These are phyloP conservation scores for Fomitiporia mediterranea DNA, from an alignment of 1,284 basidiomycete genomes.

Conservation along the genomic window DNA sequence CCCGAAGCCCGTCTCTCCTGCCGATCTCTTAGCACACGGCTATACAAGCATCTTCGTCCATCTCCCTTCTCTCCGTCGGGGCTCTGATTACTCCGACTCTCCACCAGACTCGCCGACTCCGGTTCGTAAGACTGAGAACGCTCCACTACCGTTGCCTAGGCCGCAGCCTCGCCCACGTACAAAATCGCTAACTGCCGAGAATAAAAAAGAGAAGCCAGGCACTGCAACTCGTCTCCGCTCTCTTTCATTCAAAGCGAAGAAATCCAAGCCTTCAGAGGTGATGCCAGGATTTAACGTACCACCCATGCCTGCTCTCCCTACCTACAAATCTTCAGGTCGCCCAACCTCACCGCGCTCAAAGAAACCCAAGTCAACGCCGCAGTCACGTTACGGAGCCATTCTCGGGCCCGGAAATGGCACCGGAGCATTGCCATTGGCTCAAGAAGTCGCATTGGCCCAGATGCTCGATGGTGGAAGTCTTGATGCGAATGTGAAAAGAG, in stretches of 20 bases:
- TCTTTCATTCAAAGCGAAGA: constrained; percentile 14
- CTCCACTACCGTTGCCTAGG: constrained; percentile 3
- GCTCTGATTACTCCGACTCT: constrained; percentile 31
- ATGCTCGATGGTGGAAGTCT: constrained; percentile 58
- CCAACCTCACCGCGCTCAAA: neutral
- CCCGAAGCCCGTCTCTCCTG: constrained; percentile 31
- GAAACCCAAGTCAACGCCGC: constrained; percentile 32
- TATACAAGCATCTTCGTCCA: constrained; percentile 63
- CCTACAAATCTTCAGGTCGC: neutral
- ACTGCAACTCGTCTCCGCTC: constrained; percentile 18
- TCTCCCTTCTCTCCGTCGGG: constrained; percentile 46
- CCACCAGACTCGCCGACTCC: constrained; percentile 19
- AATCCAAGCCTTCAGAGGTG: neutral
- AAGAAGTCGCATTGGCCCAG: constrained; percentile 63
- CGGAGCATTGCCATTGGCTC: constrained; percentile 48
- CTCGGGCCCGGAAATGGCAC: constrained; percentile 28
- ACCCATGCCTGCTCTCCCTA: neutral
- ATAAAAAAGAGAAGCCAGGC: constrained; percentile 5
- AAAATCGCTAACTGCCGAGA: constrained; percentile 1
- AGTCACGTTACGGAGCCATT: constrained; percentile 17
- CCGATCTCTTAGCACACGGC: constrained; percentile 52
- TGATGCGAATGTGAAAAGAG: constrained; percentile 50
- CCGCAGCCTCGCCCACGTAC: constrained; percentile 3
- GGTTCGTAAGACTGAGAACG: constrained; percentile 33
- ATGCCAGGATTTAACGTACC: neutral